Percentiles rank a stretch among this genome's conserved stretches.
Conservation (phyloP, 169 alveolate species). For the Eimeria acervulina region DNA sequence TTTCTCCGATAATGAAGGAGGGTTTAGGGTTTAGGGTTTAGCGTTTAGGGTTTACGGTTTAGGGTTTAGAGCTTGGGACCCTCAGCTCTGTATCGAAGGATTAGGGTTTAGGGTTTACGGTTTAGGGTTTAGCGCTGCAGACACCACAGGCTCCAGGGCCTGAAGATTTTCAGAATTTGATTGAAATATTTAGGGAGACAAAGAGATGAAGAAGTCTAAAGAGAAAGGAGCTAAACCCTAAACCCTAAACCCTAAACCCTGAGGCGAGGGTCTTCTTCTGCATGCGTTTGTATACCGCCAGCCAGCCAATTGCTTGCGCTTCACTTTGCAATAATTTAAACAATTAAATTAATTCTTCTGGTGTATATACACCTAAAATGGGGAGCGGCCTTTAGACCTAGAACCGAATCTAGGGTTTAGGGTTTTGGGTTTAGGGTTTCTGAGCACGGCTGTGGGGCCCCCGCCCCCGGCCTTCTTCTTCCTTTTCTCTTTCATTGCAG, state of each 20-base stretch:
- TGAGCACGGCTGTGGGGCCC: slow-evolving; percentile 14
- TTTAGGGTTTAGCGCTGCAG: not conserved
- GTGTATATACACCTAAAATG: not conserved
- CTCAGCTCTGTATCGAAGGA: too few species aligned
- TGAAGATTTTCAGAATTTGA: too few species aligned
- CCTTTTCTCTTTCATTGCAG: not conserved
- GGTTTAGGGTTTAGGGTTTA: not conserved
- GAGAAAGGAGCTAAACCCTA: too few species aligned
- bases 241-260: not conserved
- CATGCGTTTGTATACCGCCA: not conserved
- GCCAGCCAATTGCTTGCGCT: too few species aligned
- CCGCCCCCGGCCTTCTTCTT: not conserved
- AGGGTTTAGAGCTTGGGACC: not conserved
- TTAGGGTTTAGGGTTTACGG: not conserved
- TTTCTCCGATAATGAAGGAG: too few species aligned
- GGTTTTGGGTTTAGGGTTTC: not conserved
- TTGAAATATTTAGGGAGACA: too few species aligned
- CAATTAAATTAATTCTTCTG: not conserved
- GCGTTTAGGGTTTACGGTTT: not conserved
- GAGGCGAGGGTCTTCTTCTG: not conserved
- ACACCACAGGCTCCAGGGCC: too few species aligned
- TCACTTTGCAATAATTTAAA: too few species aligned
- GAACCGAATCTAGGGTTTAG: not conserved
- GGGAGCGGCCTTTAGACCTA: not conserved
- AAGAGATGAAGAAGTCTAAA: too few species aligned